Percentiles rank a stretch among this genome's conserved stretches.
Conservation (phyloP, 768 basidiomycete genomes). For the Clitopilus passeckerianus region DNA sequence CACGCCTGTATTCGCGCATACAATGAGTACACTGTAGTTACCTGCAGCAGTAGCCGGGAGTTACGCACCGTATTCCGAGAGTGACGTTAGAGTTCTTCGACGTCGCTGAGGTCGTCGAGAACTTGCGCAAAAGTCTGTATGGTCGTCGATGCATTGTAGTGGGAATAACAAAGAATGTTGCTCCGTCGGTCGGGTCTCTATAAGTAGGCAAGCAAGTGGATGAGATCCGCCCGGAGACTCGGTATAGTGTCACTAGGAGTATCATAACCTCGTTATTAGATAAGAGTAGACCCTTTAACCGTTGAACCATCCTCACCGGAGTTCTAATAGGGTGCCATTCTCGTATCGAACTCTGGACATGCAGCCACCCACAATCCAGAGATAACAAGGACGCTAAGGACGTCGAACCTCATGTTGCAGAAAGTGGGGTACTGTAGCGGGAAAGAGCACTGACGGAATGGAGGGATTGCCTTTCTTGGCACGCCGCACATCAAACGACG, state of each 20-base stretch:
- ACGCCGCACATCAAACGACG: neutral
- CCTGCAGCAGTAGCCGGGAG: neutral
- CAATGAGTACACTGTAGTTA: neutral
- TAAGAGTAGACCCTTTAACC: neutral
- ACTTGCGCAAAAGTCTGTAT: neutral
- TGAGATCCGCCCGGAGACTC: neutral
- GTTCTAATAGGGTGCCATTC: neutral
- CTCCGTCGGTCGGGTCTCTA: neutral
- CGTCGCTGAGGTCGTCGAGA: neutral
- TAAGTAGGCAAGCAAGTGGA: neutral
- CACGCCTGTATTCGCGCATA: conserved; percentile 39
- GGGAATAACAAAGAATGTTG: neutral
- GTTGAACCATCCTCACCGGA: neutral
- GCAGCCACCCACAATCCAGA: neutral
- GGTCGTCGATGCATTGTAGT: neutral
- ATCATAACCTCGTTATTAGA: conserved; percentile 1
- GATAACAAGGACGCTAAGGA: neutral
- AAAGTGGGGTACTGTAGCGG: neutral
- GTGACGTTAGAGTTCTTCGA: conserved; percentile 10
- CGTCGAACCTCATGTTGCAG: neutral
- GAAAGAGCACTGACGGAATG: neutral
- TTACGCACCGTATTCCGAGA: conserved; percentile 24
- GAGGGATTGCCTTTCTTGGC: neutral
- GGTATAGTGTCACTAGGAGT: neutral
- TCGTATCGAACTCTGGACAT: too few relatives aligned